Evolutionary conservation across 2,329 filamentous ascomycete genomes (phyloP).

Genomic region (Nemania sp.): DNA sequence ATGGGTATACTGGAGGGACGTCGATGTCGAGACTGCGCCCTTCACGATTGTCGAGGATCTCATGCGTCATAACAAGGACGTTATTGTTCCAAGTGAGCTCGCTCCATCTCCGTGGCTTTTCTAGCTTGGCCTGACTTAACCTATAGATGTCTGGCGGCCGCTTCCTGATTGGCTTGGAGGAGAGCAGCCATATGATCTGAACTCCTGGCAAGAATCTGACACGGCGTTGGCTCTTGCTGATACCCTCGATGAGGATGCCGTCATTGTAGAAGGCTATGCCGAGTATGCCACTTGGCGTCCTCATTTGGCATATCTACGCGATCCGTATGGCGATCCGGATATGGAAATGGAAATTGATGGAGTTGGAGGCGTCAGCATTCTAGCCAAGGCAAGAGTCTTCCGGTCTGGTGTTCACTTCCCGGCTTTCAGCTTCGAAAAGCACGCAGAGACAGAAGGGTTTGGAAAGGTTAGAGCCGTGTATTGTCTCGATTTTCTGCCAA

Average conservation of each 20-base stretch:
- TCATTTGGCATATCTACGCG: conserved; percentile 92
- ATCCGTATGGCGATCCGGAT: conserved; percentile 95
- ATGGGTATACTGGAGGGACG: conserved; percentile 99
- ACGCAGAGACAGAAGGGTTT: conserved; percentile 97
- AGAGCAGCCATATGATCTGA: conserved; percentile 96
- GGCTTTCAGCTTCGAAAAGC: conserved; percentile 97
- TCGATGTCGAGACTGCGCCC: conserved; percentile 95
- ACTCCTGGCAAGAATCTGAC: conserved; percentile 99
- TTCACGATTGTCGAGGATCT: conserved; percentile 96
- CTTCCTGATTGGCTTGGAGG: conserved; percentile 98
- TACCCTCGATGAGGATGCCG: conserved; percentile 94
- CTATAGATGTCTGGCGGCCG: conserved; percentile 91
- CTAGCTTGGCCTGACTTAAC: background rate
- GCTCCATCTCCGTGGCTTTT: conserved; percentile 1
- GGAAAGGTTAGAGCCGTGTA: conserved; percentile 73
- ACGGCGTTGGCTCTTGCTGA: conserved; percentile 92
- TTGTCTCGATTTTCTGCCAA: conserved; percentile 14
- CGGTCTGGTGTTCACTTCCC: conserved; percentile 95
- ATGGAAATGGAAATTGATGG: conserved; percentile 99
- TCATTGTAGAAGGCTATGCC: conserved; percentile 98
- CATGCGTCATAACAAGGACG: conserved; percentile 98
- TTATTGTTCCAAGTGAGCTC: conserved; percentile 93
- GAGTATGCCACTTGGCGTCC: conserved; percentile 99
- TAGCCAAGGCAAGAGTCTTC: conserved; percentile 96
- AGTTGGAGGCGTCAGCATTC: conserved; percentile 94